phyloP scores from a whole-genome alignment of 1,284 basidiomycete species.

The Butyriboletus appendiculatus region DNA sequence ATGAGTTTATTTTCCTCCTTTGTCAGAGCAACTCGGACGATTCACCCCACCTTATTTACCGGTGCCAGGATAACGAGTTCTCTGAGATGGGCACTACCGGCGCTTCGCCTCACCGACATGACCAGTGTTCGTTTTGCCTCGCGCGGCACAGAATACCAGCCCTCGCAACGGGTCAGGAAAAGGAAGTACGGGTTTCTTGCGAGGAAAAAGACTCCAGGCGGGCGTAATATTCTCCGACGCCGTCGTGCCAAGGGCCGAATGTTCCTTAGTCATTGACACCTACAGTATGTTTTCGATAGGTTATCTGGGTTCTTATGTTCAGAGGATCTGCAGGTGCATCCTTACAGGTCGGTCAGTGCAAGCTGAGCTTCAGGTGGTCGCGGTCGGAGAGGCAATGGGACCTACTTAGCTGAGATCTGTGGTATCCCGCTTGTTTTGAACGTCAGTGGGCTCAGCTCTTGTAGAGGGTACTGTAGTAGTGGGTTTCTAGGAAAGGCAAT shows the following conservation, averaged over 20 bases:
- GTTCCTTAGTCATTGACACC: slow-evolving; percentile 42
- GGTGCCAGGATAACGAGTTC: slow-evolving; percentile 18
- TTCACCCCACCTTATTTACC: slow-evolving; percentile 21
- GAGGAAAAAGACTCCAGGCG: slow-evolving; percentile 32
- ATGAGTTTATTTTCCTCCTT: slow-evolving; percentile 24
- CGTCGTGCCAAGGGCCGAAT: slow-evolving; percentile 42
- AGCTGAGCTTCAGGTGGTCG: slow-evolving; percentile 1
- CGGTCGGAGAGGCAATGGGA: neutral
- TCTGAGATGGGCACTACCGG: slow-evolving; percentile 27
- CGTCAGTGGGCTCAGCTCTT: neutral
- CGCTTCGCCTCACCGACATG: slow-evolving; percentile 20
- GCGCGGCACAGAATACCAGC: slow-evolving; percentile 38
- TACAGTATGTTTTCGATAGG: slow-evolving; percentile 12
- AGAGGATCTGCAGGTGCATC: neutral
- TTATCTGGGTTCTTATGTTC: neutral
- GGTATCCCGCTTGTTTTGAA: neutral
- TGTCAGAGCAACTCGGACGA: slow-evolving; percentile 25
- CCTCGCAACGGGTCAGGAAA: slow-evolving; percentile 36
- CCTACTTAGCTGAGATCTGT: slow-evolving; percentile 1
- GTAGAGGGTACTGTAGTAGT: slow-evolving; percentile 1
- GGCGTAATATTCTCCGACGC: slow-evolving; percentile 39
- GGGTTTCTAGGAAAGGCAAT: slow-evolving; percentile 25
- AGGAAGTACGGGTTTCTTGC: slow-evolving; percentile 36
- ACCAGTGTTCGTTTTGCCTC: slow-evolving; percentile 35
- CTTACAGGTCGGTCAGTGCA: neutral